A percentile compares a stretch with the other conserved stretches of the same genome.
These are phyloP conservation scores for Ochetophila trinervis DNA, from an alignment of 306 rosid species.

Conservation along the genomic window DNA sequence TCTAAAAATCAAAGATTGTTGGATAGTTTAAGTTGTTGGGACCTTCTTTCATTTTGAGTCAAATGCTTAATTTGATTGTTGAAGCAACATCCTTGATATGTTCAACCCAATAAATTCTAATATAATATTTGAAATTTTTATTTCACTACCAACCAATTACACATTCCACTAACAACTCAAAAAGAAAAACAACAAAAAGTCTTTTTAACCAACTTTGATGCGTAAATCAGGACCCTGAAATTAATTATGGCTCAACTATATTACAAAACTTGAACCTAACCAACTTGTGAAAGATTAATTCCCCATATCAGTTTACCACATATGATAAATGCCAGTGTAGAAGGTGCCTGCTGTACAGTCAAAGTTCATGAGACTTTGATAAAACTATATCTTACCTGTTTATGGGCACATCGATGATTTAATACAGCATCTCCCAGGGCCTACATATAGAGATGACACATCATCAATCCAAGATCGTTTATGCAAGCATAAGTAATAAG, in stretches of 20 bases:
- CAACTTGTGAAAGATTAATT: not conserved
- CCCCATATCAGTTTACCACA: not conserved
- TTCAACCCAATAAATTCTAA: too few relatives aligned
- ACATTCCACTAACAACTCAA: not conserved
- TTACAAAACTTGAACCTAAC: not conserved
- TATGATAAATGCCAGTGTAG: not conserved
- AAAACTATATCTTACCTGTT: slow-evolving; percentile 43
- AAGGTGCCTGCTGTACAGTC: not conserved
- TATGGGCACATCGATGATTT: slow-evolving; percentile 75
- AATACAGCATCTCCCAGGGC: slow-evolving; percentile 77
- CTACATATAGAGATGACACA: slow-evolving; percentile 32
- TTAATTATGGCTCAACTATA: not conserved
- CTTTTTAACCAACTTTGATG: too few relatives aligned
- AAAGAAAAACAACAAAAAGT: too few relatives aligned
- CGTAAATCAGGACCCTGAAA: not conserved
- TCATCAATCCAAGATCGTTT: slow-evolving; percentile 4
- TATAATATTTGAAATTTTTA: too few relatives aligned
- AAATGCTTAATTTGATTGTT: too few relatives aligned
- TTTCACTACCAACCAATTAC: not conserved
- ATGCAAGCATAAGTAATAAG: slow-evolving; percentile 10
- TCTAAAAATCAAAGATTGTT: too few relatives aligned
- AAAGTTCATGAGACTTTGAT: too few relatives aligned
- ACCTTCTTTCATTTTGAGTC: too few relatives aligned
- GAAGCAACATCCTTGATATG: too few relatives aligned
- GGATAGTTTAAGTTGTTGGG: too few relatives aligned